Conservation (phyloP, 73 alveolate genomes). For the Symbiodinium pilosum region DNA sequence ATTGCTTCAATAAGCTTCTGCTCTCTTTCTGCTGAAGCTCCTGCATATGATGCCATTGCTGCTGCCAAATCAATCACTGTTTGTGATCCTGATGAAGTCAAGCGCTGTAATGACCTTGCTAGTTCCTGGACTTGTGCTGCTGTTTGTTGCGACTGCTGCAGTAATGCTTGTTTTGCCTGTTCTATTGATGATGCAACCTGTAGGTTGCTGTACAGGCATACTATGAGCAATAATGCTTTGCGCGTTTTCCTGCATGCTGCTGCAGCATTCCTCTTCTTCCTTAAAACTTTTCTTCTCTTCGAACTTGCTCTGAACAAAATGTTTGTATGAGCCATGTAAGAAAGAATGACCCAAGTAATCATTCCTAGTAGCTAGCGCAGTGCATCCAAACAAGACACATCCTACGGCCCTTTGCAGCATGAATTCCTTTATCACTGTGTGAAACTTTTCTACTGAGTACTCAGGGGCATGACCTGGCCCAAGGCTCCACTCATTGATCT, state of each 20-base stretch:
- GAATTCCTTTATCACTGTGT: too few relatives aligned
- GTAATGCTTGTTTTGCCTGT: neutral
- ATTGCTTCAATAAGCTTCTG: too few relatives aligned
- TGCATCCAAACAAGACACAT: too few relatives aligned
- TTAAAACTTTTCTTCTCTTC: too few relatives aligned
- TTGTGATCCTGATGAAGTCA: neutral
- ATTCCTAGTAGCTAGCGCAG: neutral
- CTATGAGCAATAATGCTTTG: neutral
- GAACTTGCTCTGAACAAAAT: neutral
- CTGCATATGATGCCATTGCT: neutral
- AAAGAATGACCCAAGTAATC: neutral
- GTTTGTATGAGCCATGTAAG: too few relatives aligned
- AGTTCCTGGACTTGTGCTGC: neutral
- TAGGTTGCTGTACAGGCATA: neutral
- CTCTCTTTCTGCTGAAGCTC: too few relatives aligned
- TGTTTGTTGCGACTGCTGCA: neutral
- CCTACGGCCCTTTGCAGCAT: too few relatives aligned
- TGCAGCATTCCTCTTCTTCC: neutral
- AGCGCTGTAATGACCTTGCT: neutral
- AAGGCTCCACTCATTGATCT: too few relatives aligned
- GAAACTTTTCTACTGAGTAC: too few relatives aligned
- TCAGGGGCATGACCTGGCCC: too few relatives aligned
- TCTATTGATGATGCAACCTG: neutral
- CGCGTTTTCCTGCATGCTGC: neutral
- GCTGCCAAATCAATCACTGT: neutral